These are phyloP conservation scores for Novymonas esmeraldas DNA, from an alignment of 208 protist species.

Conservation along the genomic window DNA sequence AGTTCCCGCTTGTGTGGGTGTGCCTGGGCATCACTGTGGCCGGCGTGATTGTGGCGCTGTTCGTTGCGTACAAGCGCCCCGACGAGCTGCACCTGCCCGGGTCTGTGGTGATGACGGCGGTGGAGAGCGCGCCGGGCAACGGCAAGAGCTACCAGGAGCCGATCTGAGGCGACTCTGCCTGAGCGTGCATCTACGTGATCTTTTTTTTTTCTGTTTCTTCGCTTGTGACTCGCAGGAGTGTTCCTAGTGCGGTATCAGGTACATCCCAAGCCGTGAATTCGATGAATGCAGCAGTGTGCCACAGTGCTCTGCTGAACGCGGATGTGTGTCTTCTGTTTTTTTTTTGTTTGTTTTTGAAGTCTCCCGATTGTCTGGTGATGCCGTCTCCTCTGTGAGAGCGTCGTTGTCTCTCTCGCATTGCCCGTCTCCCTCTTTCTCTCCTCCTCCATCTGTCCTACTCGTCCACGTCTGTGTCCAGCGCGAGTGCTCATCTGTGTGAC, in stretches of 20 bases:
- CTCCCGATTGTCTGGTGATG: too few relatives aligned
- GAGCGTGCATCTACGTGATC: too few relatives aligned
- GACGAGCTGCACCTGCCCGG: conserved; percentile 49
- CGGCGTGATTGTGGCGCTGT: conserved; percentile 44
- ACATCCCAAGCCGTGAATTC: too few relatives aligned
- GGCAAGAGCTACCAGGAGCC: conserved; percentile 5
- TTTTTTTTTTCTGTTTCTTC: too few relatives aligned
- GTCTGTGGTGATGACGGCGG: conserved; percentile 39
- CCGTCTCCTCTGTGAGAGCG: too few relatives aligned
- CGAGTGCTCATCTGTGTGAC: neutral
- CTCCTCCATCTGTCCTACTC: neutral
- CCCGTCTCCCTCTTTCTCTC: neutral
- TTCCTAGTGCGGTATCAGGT: too few relatives aligned
- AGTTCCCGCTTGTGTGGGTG: conserved; percentile 67
- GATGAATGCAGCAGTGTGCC: neutral
- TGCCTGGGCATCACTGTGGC: conserved; percentile 66
- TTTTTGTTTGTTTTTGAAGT: neutral
- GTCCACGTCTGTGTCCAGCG: neutral
- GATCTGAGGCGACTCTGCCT: neutral
- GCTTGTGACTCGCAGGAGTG: too few relatives aligned
- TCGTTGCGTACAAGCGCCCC: conserved; percentile 58
- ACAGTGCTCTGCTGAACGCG: too few relatives aligned
- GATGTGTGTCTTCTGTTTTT: neutral
- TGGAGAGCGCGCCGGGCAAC: conserved; percentile 29
- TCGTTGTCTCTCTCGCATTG: too few relatives aligned